Evolutionary conservation across 2,329 filamentous ascomycete genomes (phyloP).

Genomic region (Leptosphaerulina australis): DNA sequence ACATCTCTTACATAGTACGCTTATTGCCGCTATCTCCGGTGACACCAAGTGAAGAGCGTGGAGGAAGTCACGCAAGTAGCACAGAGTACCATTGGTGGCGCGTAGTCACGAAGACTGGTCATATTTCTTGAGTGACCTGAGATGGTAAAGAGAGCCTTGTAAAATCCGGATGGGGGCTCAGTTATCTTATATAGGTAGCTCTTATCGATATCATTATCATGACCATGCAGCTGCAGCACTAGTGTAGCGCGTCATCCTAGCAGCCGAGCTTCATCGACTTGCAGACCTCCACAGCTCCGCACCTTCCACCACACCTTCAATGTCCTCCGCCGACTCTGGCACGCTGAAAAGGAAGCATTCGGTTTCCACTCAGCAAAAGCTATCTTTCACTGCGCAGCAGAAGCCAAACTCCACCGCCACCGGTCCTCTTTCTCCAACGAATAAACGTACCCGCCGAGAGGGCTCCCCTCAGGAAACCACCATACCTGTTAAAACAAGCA

Average conservation of each 20-base stretch:
- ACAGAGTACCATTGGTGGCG: not conserved
- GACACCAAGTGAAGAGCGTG: not conserved
- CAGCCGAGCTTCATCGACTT: conserved; percentile 24
- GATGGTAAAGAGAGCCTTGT: not conserved
- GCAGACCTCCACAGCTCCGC: conserved; percentile 26
- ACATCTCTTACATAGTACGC: no score
- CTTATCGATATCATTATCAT: conserved; percentile 12
- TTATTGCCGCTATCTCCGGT: conserved; percentile 12
- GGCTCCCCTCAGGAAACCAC: conserved; percentile 27
- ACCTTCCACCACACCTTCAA: conserved; percentile 30
- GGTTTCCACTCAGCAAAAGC: conserved; percentile 44
- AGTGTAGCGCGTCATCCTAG: conserved; percentile 37
- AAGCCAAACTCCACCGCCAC: conserved; percentile 38
- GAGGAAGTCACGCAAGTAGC: not conserved
- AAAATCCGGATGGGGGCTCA: not conserved
- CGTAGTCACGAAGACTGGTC: not conserved
- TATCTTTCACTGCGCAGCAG: conserved; percentile 45
- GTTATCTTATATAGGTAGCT: not conserved
- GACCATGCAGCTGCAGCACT: conserved; percentile 13
- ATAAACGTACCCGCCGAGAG: conserved; percentile 41
- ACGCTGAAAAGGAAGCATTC: conserved; percentile 48
- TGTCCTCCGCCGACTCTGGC: conserved; percentile 40
- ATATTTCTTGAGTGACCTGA: no score
- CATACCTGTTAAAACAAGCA: conserved; percentile 17
- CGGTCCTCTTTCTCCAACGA: conserved; percentile 37